A percentile compares a stretch with the other conserved stretches of the same genome.
Conservation (phyloP, 208 protist genomes). For the Leishmania guyanensis region DNA sequence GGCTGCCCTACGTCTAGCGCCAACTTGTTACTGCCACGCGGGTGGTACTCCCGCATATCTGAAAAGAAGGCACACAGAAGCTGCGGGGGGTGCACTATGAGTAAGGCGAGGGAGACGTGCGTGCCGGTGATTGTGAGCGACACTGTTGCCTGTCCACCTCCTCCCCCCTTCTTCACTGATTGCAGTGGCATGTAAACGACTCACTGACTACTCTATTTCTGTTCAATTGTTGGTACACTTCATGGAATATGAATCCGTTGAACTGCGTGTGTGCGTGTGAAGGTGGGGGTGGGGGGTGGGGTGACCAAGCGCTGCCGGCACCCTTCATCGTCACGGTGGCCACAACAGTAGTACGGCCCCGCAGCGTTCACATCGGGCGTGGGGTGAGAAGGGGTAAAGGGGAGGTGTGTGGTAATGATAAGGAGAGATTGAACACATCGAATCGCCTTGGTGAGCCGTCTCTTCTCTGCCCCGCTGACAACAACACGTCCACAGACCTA, state of each 20-base stretch:
- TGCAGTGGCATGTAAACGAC: slow-evolving; percentile 1
- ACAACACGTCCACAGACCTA: not conserved
- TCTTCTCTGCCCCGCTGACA: not conserved
- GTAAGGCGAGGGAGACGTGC: not conserved
- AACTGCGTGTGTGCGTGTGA: not conserved
- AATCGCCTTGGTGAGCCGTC: no score
- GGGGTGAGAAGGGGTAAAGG: not conserved
- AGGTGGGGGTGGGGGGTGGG: not conserved
- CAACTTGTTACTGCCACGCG: no score
- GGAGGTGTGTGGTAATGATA: not conserved
- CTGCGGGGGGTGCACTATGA: not conserved
- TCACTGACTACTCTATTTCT: not conserved
- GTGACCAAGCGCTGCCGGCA: not conserved
- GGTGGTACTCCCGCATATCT: not conserved
- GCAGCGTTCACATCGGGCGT: not conserved
- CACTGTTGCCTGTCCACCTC: not conserved
- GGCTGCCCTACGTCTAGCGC: slow-evolving; percentile 60
- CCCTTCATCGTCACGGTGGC: not conserved
- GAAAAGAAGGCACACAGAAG: not conserved
- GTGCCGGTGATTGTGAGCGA: not conserved
- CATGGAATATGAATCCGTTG: not conserved
- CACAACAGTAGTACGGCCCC: not conserved
- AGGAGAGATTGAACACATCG: not conserved
- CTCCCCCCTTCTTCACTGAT: not conserved
- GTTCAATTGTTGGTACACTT: not conserved